phyloP scores from a whole-genome alignment of 768 basidiomycete genomes.

The Cyclocybe aegerita region DNA sequence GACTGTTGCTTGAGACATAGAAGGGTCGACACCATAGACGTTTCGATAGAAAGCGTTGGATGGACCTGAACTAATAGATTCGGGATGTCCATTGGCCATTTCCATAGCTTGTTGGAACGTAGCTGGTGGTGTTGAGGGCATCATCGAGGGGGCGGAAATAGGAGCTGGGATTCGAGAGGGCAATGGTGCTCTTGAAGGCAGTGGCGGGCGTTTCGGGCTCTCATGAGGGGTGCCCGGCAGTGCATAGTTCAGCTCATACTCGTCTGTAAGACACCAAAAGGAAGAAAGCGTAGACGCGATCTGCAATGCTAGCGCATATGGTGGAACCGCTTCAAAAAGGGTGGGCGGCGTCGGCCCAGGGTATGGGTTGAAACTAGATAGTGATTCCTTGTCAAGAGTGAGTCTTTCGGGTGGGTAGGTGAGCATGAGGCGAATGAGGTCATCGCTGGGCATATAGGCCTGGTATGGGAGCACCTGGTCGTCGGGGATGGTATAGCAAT shows the following conservation, averaged over 20 bases:
- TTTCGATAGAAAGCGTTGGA: slow-evolving; percentile 14
- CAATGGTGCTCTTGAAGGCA: slow-evolving; percentile 10
- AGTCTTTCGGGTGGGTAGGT: slow-evolving; percentile 41
- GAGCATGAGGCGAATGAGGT: slow-evolving; percentile 50
- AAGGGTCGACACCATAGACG: slow-evolving; percentile 15
- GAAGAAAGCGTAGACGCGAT: slow-evolving; percentile 61
- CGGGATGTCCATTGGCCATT: slow-evolving; percentile 43
- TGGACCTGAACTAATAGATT: not conserved
- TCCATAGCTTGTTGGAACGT: slow-evolving; percentile 44
- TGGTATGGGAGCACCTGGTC: slow-evolving; percentile 73
- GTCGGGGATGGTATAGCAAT: slow-evolving; percentile 49
- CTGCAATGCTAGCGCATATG: slow-evolving; percentile 72
- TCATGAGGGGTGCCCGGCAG: slow-evolving; percentile 28
- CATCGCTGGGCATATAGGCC: slow-evolving; percentile 55
- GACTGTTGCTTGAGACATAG: slow-evolving; percentile 20
- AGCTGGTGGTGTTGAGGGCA: slow-evolving; percentile 20
- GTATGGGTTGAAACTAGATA: slow-evolving; percentile 55
- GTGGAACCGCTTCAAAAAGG: slow-evolving; percentile 55
- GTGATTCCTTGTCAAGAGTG: slow-evolving; percentile 37
- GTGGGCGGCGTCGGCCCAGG: slow-evolving; percentile 25
- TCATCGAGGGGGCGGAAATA: slow-evolving; percentile 15
- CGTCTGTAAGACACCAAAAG: slow-evolving; percentile 74
- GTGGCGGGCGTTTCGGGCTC: slow-evolving; percentile 5
- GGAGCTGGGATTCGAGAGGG: slow-evolving; percentile 15
- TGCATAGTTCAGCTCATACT: slow-evolving; percentile 61